Base-by-base conservation (phyloP, 78 protist genomes). In the Fonticula alba region DNA sequence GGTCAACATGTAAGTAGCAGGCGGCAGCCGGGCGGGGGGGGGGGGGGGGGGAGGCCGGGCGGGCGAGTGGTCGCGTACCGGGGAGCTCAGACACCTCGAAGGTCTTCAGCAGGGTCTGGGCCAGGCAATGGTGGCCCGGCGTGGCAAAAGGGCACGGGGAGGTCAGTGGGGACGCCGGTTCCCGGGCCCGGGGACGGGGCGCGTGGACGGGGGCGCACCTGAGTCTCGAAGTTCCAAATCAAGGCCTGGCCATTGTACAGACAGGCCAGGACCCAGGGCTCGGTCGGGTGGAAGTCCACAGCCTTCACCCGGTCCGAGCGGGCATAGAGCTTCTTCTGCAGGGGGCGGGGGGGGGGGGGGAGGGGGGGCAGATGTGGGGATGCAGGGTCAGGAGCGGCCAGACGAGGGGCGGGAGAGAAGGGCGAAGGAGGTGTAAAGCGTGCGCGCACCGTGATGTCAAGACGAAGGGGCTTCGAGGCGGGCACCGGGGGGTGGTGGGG, bases 261-360 rank as follows among this genome's bases (percentile, higher is more conserved):
- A 37, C 83, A 20, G 57, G 77, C 64, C 6, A 96, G 72, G 29
- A 96, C 55, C 91, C 92, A 84, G 19, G 99, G 98, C 66, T 94
- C 95, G 1, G 75, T 78, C 41, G 95, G 97, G 60, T 96, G 99
- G 36, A 94, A 11, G 56, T 96, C 99, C 19, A 94, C 95, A 2
- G 73, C 27, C 81, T 96, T 96, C 38, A 96, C 98, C 19, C 97
- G 80, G 69, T 93, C 99, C 27, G 94, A 76, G 41, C 91, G 80
- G 6, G 94, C 79, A 15, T 70, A 56, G 43, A 94, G 82, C 71
- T 75, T 82, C 55, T 80, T 75, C 80, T 85, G 32, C 26, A 71
- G 46, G 35, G 68, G 69, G 24, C 33, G 9, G 9, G 26, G 2
- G 14, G 9, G 9, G 15, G 9, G 36, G 17, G 33, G 3, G 29